phyloP scores from a whole-genome alignment of 2,329 filamentous ascomycete species.

The Nothopassalora personata region DNA sequence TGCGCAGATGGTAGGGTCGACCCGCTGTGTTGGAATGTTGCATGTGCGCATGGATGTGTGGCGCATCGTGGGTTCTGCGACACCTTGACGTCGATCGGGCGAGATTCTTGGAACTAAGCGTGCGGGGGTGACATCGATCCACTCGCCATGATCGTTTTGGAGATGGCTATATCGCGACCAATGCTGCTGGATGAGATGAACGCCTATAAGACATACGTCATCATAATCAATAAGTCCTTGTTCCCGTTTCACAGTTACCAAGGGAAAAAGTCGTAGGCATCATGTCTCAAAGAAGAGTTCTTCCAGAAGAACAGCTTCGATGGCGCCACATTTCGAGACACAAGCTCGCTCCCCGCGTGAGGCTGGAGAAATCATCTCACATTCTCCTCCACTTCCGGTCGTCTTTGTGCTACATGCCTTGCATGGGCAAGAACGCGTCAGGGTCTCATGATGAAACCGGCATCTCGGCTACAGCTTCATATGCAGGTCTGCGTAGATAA shows the following conservation, averaged over 20 bases:
- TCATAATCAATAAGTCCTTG: not conserved
- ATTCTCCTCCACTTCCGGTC: not conserved
- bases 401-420: conserved; percentile 4
- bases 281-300: not conserved
- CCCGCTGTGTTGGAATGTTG: not conserved
- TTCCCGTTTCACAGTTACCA: conserved; percentile 1
- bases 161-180: not conserved
- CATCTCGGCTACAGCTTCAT: not conserved
- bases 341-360: not conserved
- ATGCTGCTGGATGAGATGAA: not conserved
- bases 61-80: not conserved
- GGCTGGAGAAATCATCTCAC: not conserved
- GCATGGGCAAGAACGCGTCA: conserved; percentile 1
- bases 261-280: not conserved
- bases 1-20: not conserved
- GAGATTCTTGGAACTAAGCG: not conserved
- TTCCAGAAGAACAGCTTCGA: not conserved
- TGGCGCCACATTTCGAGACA: conserved; percentile 1
- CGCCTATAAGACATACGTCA: not conserved
- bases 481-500: conserved; percentile 1
- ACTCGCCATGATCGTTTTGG: not conserved
- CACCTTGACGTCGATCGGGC: not conserved
- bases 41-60: not conserved
- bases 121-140: not conserved
- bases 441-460: conserved; percentile 1